A percentile compares a stretch with the other conserved stretches of the same genome.
phyloP scores from a whole-genome alignment of 208 protist species.

The Novymonas esmeraldas region DNA sequence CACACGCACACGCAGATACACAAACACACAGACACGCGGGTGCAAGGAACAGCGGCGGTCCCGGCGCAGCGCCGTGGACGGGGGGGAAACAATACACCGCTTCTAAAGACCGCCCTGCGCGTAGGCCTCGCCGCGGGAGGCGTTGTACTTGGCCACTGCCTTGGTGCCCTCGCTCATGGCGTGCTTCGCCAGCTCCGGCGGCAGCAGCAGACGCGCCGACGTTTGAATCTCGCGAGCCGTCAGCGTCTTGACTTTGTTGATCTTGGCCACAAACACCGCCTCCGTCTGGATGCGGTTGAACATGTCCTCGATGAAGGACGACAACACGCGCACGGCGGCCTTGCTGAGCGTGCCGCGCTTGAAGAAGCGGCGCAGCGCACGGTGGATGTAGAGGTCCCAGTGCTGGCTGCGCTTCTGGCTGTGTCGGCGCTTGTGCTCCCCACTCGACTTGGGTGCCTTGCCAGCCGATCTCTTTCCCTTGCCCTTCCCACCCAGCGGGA shows the following conservation, averaged over 20 bases:
- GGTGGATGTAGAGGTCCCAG: conserved; percentile 95
- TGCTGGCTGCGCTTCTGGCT: conserved; percentile 85
- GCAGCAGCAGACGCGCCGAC: conserved; percentile 97
- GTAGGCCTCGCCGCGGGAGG: conserved; percentile 78
- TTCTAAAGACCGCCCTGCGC: conserved; percentile 59
- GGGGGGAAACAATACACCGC: neutral
- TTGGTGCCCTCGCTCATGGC: conserved; percentile 99
- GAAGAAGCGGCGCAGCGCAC: conserved; percentile 97
- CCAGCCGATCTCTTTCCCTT: conserved; percentile 97
- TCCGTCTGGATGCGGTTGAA: conserved; percentile 98
- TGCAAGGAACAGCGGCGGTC: neutral
- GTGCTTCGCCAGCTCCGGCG: conserved; percentile 98
- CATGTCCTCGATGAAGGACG: conserved; percentile 99
- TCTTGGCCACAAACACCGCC: conserved; percentile 95
- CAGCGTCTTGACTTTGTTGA: conserved; percentile 98
- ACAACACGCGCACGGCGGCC: conserved; percentile 97
- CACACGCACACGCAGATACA: neutral
- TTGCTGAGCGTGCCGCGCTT: conserved; percentile 97
- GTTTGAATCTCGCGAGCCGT: conserved; percentile 98
- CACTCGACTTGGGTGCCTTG: conserved; percentile 90
- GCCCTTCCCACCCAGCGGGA: conserved; percentile 95
- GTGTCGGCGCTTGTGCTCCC: conserved; percentile 43
- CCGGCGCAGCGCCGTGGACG: too few relatives aligned
- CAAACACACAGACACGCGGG: neutral
- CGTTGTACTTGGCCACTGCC: conserved; percentile 97